Evolutionary conservation across 1,284 basidiomycete species (phyloP).

Genomic region (Ganoderma resinaceum): DNA sequence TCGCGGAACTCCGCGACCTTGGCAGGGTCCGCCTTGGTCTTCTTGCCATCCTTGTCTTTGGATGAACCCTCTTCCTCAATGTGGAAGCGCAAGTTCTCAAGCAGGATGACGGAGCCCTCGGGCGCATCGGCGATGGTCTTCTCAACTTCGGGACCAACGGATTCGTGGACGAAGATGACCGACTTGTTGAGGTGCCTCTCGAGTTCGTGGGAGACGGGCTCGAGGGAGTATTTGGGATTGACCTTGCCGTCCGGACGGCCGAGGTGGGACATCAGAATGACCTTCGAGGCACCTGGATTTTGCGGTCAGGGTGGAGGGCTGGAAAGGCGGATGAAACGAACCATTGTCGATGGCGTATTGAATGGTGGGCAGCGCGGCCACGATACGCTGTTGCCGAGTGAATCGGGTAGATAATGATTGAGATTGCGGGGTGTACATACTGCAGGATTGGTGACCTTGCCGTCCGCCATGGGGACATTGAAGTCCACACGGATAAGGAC

Average conservation of each 20-base stretch:
- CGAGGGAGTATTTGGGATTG: conserved; percentile 91
- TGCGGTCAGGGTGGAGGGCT: conserved; percentile 21
- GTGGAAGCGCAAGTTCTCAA: conserved; percentile 99
- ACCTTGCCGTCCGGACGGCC: conserved; percentile 96
- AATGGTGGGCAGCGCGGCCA: conserved; percentile 95
- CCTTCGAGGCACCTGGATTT: conserved; percentile 76
- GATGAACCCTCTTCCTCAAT: conserved; percentile 96
- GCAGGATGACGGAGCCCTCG: conserved; percentile 86
- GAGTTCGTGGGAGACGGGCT: conserved; percentile 83
- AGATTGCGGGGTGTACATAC: conserved; percentile 55
- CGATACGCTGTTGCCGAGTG: conserved; percentile 77
- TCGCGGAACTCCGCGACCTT: conserved; percentile 88
- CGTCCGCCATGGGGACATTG: conserved; percentile 93
- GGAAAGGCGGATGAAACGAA: conserved; percentile 41
- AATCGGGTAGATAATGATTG: conserved; percentile 16
- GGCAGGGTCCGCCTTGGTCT: conserved; percentile 90
- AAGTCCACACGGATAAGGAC: conserved; percentile 99
- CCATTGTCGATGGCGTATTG: conserved; percentile 93
- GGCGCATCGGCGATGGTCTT: conserved; percentile 76
- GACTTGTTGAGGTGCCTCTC: conserved; percentile 72
- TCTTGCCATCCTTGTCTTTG: conserved; percentile 93
- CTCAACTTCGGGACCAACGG: conserved; percentile 88
- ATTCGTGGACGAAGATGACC: conserved; percentile 88
- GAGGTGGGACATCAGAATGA: conserved; percentile 98
- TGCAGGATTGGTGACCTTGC: conserved; percentile 95